Evolutionary conservation across 2,329 filamentous ascomycete species (phyloP).

Genomic region (Beauveria caledonica): DNA sequence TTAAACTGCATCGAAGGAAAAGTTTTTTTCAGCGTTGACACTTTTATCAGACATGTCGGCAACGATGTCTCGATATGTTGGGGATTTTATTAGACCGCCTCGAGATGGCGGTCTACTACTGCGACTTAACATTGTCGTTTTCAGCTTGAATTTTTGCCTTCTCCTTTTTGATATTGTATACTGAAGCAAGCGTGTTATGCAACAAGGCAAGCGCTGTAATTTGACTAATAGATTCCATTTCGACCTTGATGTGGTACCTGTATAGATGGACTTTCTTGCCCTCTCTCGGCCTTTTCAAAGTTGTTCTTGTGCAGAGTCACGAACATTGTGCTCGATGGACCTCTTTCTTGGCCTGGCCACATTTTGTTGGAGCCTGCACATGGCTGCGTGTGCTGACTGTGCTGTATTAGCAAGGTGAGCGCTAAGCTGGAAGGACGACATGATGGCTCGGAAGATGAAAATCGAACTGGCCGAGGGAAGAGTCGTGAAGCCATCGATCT

Average conservation of each 20-base stretch:
- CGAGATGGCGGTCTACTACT: not conserved
- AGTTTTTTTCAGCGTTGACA: not conserved
- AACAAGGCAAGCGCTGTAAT: not conserved
- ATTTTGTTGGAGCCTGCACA: no score
- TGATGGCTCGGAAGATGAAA: not conserved
- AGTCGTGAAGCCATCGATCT: not conserved
- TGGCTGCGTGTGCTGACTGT: no score
- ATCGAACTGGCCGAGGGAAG: no score
- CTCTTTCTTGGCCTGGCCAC: not conserved
- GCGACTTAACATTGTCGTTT: not conserved
- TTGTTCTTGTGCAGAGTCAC: not conserved
- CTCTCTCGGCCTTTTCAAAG: not conserved
- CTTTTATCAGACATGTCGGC: not conserved
- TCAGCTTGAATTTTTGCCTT: not conserved
- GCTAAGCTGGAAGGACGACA: conserved; percentile 12
- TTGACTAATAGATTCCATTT: not conserved
- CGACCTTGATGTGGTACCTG: not conserved
- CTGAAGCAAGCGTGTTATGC: not conserved
- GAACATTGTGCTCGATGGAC: not conserved
- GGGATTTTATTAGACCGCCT: not conserved
- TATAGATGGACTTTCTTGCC: not conserved
- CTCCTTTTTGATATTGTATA: not conserved
- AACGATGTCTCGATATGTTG: not conserved
- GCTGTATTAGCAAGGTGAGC: no score
- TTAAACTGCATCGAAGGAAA: not conserved